A percentile compares a stretch with the other conserved stretches of the same genome.
Evolutionary conservation across 768 basidiomycete species (phyloP).

Genomic region (Vararia minispora): DNA sequence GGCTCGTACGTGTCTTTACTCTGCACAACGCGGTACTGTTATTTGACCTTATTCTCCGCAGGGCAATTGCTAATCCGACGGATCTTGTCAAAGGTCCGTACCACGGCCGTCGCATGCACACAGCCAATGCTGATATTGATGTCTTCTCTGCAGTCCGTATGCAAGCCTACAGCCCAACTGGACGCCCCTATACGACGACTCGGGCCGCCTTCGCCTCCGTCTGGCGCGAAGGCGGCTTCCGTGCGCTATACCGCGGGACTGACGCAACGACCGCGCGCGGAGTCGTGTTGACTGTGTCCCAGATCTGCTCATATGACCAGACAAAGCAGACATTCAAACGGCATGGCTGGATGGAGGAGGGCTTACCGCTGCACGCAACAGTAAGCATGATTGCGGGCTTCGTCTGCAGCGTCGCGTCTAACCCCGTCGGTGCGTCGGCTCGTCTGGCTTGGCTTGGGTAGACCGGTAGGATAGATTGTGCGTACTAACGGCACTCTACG

Average conservation of each 20-base stretch:
- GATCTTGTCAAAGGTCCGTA: slow-evolving; percentile 24
- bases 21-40: neutral
- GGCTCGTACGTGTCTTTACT: slow-evolving; percentile 19
- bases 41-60: slow-evolving; percentile 1
- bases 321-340: slow-evolving; percentile 23
- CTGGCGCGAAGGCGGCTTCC: slow-evolving; percentile 18
- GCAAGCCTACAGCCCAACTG: slow-evolving; percentile 25
- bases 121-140: neutral
- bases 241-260: slow-evolving; percentile 22
- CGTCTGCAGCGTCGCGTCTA: slow-evolving; percentile 26
- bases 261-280: slow-evolving; percentile 24
- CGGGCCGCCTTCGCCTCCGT: slow-evolving; percentile 22
- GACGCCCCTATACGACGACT: slow-evolving; percentile 22
- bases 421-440: slow-evolving; percentile 21
- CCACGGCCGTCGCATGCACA: neutral
- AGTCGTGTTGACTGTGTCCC: slow-evolving; percentile 23
- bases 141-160: slow-evolving; percentile 20
- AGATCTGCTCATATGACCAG: slow-evolving; percentile 27
- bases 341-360: slow-evolving; percentile 22
- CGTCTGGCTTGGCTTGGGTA: neutral
- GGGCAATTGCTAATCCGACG: slow-evolving; percentile 24
- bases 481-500: neutral
- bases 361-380: slow-evolving; percentile 21
- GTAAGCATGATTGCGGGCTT: slow-evolving; percentile 26
- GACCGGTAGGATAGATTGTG: neutral